These are phyloP conservation scores for Leptographium radiaticola DNA, from an alignment of 2,329 filamentous ascomycete genomes.

Conservation along the genomic window DNA sequence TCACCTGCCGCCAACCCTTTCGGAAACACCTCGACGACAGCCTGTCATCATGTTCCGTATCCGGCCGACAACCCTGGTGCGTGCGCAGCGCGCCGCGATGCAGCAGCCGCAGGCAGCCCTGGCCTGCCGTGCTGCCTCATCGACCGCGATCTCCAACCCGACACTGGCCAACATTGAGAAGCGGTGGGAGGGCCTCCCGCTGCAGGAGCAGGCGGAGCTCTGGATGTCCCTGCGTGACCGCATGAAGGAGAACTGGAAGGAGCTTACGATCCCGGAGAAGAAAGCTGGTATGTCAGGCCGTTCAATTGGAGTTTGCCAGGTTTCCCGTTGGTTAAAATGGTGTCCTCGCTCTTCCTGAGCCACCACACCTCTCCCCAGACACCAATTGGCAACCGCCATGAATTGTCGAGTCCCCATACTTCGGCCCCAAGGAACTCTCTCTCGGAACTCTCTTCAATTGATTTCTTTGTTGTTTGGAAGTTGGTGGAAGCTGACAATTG, in stretches of 20 bases:
- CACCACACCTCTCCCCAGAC: background rate
- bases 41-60: constrained; percentile 40
- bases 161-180: constrained; percentile 98
- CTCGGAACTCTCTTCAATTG: background rate
- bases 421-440: background rate
- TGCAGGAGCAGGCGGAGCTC: constrained; percentile 96
- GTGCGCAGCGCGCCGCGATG: constrained; percentile 17
- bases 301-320: background rate
- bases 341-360: background rate
- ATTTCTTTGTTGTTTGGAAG: too few relatives aligned
- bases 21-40: constrained; percentile 3
- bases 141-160: constrained; percentile 94
- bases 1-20: background rate
- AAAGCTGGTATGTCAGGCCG: constrained; percentile 72
- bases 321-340: background rate
- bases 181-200: constrained; percentile 95
- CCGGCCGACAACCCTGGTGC: constrained; percentile 38
- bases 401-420: background rate
- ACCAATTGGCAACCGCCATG: background rate
- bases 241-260: constrained; percentile 96
- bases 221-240: constrained; percentile 98
- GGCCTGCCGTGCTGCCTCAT: constrained; percentile 44
- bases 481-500: background rate
- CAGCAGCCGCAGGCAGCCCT: constrained; percentile 27
- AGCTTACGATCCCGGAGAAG: constrained; percentile 94